Evolutionary conservation across 768 basidiomycete genomes (phyloP), one percentile per base, ranked within the genome.

Genomic region (Mycena amicta): DNA sequence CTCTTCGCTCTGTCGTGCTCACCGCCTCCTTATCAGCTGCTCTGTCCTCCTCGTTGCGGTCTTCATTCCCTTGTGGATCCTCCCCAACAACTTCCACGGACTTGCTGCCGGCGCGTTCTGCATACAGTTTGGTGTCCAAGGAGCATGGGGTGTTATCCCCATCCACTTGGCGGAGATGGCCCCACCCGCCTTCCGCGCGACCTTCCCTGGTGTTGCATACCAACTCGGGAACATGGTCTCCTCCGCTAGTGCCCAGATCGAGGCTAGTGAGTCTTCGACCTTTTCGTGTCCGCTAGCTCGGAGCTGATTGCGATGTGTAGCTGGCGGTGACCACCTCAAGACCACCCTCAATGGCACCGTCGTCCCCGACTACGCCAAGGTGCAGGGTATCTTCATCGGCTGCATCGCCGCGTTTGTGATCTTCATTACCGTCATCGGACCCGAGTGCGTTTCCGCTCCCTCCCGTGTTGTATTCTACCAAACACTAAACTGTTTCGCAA

Each of bases 331-430:
- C 27, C 73, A 86, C 56, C 72, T 89, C 27, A 70, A 73, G 56
- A 86, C 81, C 0, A 83, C 78, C 4, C 70, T 87, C 39, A 64
- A 77, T n/a, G 85, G 85, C 1, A 64, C 68, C 4, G 61, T 66
- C 23, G 83, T 86, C 0, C 79, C 87, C 1, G 84, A 91, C 66
- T 92, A 91, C 62, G 89, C 87, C 2, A 86, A 83, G 71, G 90
- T 92, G 4, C 90, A 93, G 76, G 92, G 90, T 39, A 94, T 98
- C 67, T 79, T 98, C 33, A 88, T 97, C 46, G 95, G 94, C 6
- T 80, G 82, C 25, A 89, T 97, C 20, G 80, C 90, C 1, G 87
- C 84, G 0, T 95, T 89, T 62, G 84, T 92, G 41, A 72, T 96
- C 45, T 27, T 93, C 67, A 80, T 92, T 66, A 88, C 88, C 13